Base-by-base conservation (phyloP, 1,284 basidiomycete genomes). In the Trichosporon sp. region DNA sequence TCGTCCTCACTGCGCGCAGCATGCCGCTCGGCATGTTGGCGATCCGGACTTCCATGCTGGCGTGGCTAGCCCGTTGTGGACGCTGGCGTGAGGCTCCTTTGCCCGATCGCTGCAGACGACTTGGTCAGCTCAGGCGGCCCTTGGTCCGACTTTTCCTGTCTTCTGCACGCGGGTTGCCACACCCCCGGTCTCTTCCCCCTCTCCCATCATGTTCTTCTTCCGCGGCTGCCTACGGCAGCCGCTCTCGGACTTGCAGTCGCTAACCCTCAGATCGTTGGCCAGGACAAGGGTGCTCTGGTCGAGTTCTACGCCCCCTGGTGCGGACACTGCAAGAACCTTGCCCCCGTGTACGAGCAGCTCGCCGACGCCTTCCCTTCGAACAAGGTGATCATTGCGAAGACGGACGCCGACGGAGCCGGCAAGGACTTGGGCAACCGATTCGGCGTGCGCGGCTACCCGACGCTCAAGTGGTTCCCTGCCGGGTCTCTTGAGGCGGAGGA, bases 391-490 rank as follows among this genome's bases (percentile, higher is more conserved):
- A 87, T 97, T 69, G 94, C 93, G 67, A 96, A 96, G 78, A 89
- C 95, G 6, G 93, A 97, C 72, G 94, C 92, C 1, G 94, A 97
- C 73, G 90, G 90, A 64, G 89, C 78, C 46, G 92, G 92, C 68
- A 88, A 87, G 73, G 73, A 74, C 21, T 73, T 80, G 27, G 80
- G 80, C 31, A 66, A 67, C 21, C 66, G 88, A 78, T 92, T 86
- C 73, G 91, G 85, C 19, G 88, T 96, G 25, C 86, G 83, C 16
- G 92, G 93, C 54, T 95, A 86, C 83, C 94, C 94, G 7, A 95
- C 94, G 49, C 81, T 97, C 66, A 95, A 95, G 76, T 97, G 91
- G 92, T 96, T 95, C 79, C 85, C 87, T 59, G 78, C 80, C 46
- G 85, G 84, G 40, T 88, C 79, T n/a, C 16, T 84, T n/a, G 86